phyloP scores from a whole-genome alignment of 495 filamentous ascomycete genomes.

The Monascus purpureus region DNA sequence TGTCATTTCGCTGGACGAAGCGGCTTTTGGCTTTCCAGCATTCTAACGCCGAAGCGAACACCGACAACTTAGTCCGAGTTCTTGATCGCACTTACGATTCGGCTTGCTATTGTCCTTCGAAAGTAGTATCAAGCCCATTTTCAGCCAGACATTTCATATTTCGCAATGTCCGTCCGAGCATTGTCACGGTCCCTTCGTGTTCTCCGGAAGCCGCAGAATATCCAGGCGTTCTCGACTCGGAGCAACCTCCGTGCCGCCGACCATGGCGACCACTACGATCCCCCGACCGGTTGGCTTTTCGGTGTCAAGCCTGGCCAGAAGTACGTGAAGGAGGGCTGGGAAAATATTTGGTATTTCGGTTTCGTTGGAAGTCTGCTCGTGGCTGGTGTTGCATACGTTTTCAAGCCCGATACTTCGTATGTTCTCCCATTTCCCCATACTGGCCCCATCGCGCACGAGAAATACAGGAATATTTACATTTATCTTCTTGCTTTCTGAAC shows the following conservation, averaged over 20 bases:
- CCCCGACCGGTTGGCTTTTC: slow-evolving; percentile 81
- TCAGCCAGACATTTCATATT: no score
- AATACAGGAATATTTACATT: slow-evolving; percentile 1
- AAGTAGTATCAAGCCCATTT: no score
- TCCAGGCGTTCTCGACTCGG: slow-evolving; percentile 30
- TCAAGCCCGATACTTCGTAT: slow-evolving; percentile 97
- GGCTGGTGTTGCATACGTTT: slow-evolving; percentile 73
- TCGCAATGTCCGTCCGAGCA: slow-evolving; percentile 29
- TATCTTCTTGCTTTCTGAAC: slow-evolving; percentile 1
- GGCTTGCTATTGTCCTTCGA: no score
- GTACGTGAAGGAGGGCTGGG: slow-evolving; percentile 92
- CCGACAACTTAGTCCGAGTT: slow-evolving; percentile 7
- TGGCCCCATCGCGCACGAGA: not conserved
- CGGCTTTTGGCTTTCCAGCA: slow-evolving; percentile 2
- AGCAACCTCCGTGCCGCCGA: slow-evolving; percentile 29
- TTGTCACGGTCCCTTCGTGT: slow-evolving; percentile 28
- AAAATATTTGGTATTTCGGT: slow-evolving; percentile 73
- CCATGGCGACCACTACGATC: slow-evolving; percentile 76
- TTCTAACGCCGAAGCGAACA: slow-evolving; percentile 5
- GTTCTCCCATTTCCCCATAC: slow-evolving; percentile 23
- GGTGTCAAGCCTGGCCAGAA: slow-evolving; percentile 88
- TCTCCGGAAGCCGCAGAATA: slow-evolving; percentile 22
- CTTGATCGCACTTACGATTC: not conserved
- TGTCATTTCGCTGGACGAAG: slow-evolving; percentile 6
- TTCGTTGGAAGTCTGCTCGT: slow-evolving; percentile 73